Evolutionary conservation across 371 early-diverging fungal species (phyloP).

Genomic region (Haplosporangium sp.): DNA sequence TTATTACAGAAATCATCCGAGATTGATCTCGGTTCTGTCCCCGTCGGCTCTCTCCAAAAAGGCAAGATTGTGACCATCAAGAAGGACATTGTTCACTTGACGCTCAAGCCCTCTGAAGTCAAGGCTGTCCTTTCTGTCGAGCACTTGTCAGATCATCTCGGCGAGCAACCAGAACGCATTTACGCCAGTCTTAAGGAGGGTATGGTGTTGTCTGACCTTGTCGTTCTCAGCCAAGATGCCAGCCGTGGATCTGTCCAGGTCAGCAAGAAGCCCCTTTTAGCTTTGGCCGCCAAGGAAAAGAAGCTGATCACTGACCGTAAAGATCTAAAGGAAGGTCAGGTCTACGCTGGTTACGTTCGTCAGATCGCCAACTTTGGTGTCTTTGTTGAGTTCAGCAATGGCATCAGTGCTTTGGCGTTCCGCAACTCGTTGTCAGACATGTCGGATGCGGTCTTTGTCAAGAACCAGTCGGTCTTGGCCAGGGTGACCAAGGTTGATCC

Average conservation of each 20-base stretch:
- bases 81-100: constrained; percentile 60
- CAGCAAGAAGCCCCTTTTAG: constrained; percentile 69
- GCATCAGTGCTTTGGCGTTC: constrained; percentile 56
- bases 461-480: constrained; percentile 75
- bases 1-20: constrained; percentile 40
- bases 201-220: constrained; percentile 60
- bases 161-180: constrained; percentile 59
- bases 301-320: constrained; percentile 45
- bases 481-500: constrained; percentile 61
- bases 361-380: constrained; percentile 65
- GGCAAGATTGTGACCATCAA: constrained; percentile 64
- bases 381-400: constrained; percentile 72
- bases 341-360: constrained; percentile 71
- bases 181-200: constrained; percentile 59
- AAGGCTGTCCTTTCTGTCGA: constrained; percentile 62
- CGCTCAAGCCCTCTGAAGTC: constrained; percentile 63
- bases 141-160: constrained; percentile 76
- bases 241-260: constrained; percentile 59
- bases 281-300: constrained; percentile 61
- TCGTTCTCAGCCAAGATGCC: constrained; percentile 64
- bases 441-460: constrained; percentile 58
- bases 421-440: constrained; percentile 68
- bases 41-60: constrained; percentile 62
- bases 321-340: constrained; percentile 57
- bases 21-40: constrained; percentile 47